Conservation (phyloP, 1,139 yeast genomes). For the Saccharomyces hybrid region DNA sequence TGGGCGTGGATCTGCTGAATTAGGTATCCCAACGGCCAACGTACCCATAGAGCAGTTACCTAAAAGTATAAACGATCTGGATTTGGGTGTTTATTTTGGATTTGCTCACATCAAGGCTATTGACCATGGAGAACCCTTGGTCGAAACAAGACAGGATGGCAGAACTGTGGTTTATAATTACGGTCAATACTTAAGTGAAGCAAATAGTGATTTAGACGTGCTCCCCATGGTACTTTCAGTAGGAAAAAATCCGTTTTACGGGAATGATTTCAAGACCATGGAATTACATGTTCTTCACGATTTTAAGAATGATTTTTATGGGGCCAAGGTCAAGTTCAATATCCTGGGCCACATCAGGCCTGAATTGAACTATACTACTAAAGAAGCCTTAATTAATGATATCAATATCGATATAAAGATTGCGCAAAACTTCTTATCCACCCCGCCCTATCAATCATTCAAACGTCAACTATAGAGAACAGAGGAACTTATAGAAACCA, state of each 20-base stretch:
- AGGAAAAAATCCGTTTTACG: conserved; percentile 93
- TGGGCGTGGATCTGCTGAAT: conserved; percentile 89
- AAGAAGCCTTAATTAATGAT: conserved; percentile 80
- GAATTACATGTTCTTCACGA: conserved; percentile 82
- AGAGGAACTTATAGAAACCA: background rate
- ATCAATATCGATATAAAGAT: conserved; percentile 71
- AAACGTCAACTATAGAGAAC: background rate
- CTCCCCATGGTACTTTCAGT: conserved; percentile 91
- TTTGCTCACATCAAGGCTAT: conserved; percentile 42
- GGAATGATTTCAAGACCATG: conserved; percentile 57
- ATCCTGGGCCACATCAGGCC: conserved; percentile 88
- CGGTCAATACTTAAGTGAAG: conserved; percentile 44
- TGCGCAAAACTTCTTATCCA: conserved; percentile 44
- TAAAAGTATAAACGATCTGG: conserved; percentile 38
- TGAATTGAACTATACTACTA: conserved; percentile 76
- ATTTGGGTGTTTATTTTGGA: conserved; percentile 89
- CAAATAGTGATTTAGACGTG: conserved; percentile 35
- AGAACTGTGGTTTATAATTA: conserved; percentile 50
- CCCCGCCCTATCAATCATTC: conserved; percentile 7
- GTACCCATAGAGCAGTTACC: conserved; percentile 55
- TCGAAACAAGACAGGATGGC: conserved; percentile 30
- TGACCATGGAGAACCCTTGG: conserved; percentile 14
- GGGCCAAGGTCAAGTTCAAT: conserved; percentile 60
- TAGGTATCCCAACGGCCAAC: conserved; percentile 95
- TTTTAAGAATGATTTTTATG: conserved; percentile 66